Conservation (phyloP, 2,329 filamentous ascomycete species). For the Neonectria magnoliae region DNA sequence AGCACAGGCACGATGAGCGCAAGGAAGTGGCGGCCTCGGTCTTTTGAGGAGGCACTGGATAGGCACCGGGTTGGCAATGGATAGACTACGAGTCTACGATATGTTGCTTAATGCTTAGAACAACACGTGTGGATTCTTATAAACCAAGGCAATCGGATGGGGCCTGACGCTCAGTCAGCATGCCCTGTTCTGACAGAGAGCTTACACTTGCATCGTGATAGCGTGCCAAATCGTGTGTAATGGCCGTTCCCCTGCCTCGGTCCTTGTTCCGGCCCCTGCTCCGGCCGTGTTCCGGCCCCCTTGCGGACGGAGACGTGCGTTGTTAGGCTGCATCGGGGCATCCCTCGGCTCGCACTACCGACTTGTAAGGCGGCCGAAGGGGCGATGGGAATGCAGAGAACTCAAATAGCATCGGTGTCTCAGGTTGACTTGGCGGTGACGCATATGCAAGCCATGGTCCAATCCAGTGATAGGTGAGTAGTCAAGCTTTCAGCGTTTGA, state of each 20-base stretch:
- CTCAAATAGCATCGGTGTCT: background rate
- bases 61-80: background rate
- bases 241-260: background rate
- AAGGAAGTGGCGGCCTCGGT: background rate
- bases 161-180: slow-evolving; percentile 17
- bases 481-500: too few species aligned
- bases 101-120: background rate
- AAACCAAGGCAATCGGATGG: background rate
- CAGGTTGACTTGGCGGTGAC: slow-evolving; percentile 1
- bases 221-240: background rate
- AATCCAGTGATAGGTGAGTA: background rate
- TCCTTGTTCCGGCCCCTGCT: background rate
- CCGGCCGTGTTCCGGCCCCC: background rate
- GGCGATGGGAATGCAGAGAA: background rate
- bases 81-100: background rate
- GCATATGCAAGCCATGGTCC: background rate
- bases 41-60: background rate
- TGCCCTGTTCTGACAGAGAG: slow-evolving; percentile 14
- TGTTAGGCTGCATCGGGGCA: background rate
- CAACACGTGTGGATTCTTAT: background rate
- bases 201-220: slow-evolving; percentile 14
- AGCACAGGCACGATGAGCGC: background rate
- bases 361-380: background rate
- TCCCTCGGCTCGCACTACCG: background rate
- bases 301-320: background rate